Evolutionary conservation across 495 filamentous ascomycete species (phyloP).

Genomic region (Tetracladium marchalianum): DNA sequence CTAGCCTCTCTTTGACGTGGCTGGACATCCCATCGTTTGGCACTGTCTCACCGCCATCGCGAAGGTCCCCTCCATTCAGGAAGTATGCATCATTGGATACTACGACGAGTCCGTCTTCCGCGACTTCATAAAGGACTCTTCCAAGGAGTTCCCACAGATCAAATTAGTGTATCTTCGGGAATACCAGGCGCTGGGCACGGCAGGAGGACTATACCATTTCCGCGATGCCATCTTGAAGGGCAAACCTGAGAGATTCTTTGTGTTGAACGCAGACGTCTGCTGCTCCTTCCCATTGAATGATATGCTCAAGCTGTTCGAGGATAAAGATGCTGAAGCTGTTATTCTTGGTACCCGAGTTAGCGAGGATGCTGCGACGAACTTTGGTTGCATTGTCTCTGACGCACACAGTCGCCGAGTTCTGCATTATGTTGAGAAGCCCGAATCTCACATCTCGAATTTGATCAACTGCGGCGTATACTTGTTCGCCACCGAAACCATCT

Average conservation of each 20-base stretch:
- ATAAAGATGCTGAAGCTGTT: slow-evolving; percentile 94
- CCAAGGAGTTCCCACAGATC: slow-evolving; percentile 77
- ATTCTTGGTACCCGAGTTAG: slow-evolving; percentile 89
- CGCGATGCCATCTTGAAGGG: slow-evolving; percentile 98
- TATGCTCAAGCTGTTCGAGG: slow-evolving; percentile 88
- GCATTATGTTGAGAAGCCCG: slow-evolving; percentile 99
- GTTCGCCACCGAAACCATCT: slow-evolving; percentile 89
- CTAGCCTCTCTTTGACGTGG: slow-evolving; percentile 96
- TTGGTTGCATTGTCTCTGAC: slow-evolving; percentile 96
- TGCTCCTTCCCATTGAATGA: slow-evolving; percentile 95
- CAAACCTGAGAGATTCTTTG: slow-evolving; percentile 87
- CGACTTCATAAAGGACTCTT: slow-evolving; percentile 90
- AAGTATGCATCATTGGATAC: slow-evolving; percentile 97
- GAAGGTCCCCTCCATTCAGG: slow-evolving; percentile 85
- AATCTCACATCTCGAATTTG: slow-evolving; percentile 94
- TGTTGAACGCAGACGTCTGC: slow-evolving; percentile 98
- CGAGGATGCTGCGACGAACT: slow-evolving; percentile 90
- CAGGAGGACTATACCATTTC: slow-evolving; percentile 97
- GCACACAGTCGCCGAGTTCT: slow-evolving; percentile 90
- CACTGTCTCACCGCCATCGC: slow-evolving; percentile 90
- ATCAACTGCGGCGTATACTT: slow-evolving; percentile 99
- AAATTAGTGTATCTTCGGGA: slow-evolving; percentile 93
- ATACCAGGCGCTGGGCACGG: slow-evolving; percentile 93
- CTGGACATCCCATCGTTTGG: slow-evolving; percentile 95
- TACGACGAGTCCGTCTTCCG: slow-evolving; percentile 96